phyloP scores from a whole-genome alignment of 169 alveolate species.

The Babesia ovis region DNA sequence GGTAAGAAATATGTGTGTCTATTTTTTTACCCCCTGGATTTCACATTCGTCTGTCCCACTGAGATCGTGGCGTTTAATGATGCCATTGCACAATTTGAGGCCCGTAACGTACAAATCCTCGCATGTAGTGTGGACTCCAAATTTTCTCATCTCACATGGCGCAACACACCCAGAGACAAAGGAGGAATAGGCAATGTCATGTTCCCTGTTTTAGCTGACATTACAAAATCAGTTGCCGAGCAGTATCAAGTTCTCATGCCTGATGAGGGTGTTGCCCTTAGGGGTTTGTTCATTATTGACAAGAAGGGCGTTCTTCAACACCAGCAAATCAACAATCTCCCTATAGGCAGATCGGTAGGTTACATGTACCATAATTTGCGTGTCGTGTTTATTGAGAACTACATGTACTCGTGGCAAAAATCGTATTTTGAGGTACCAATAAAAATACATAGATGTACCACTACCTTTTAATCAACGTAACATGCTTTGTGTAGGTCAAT shows the following conservation, averaged over 20 bases:
- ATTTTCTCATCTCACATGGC: constrained; percentile 95
- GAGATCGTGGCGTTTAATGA: constrained; percentile 95
- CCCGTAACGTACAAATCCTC: constrained; percentile 87
- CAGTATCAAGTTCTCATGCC: constrained; percentile 91
- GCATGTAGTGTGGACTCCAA: constrained; percentile 97
- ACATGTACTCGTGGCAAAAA: no score
- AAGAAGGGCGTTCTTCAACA: constrained; percentile 94
- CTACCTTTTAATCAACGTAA: no score
- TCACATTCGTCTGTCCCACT: constrained; percentile 99
- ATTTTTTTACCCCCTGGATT: constrained; percentile 99
- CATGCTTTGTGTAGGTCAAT: constrained; percentile 64
- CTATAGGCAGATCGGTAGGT: constrained; percentile 97
- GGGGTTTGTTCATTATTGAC: constrained; percentile 99
- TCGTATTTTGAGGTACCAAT: no score
- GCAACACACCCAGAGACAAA: constrained; percentile 90
- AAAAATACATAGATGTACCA: no score
- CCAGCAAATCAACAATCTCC: constrained; percentile 92
- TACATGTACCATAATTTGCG: background rate
- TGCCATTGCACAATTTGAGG: constrained; percentile 90
- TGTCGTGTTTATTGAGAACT: background rate
- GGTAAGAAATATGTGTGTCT: constrained; percentile 95
- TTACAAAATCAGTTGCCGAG: constrained; percentile 87
- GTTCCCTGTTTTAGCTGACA: constrained; percentile 93
- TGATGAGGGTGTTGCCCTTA: constrained; percentile 92
- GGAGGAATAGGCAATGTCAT: constrained; percentile 97